Evolutionary conservation across 192 early-diverging fungal genomes (phyloP).

Genomic region (Thoreauomyces humboldtii): DNA sequence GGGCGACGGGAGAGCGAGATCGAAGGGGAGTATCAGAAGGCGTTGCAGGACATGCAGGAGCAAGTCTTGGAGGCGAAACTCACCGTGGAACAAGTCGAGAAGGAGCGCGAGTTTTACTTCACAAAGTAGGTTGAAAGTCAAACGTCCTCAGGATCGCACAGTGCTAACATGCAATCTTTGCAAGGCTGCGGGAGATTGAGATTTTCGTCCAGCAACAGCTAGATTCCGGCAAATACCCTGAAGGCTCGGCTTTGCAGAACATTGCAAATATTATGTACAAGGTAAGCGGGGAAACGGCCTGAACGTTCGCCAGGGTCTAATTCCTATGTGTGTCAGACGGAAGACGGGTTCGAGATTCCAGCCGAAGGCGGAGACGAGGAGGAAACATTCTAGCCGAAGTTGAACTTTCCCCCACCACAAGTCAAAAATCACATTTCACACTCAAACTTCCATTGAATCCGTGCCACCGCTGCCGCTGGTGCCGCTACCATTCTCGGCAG

Average conservation of each 20-base stretch:
- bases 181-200: conserved; percentile 93
- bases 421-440: too few relatives aligned
- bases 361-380: conserved; percentile 39
- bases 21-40: conserved; percentile 56
- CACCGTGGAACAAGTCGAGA: conserved; percentile 88
- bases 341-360: conserved; percentile 83
- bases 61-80: conserved; percentile 79
- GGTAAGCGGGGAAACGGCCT: conserved; percentile 50
- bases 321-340: conserved; percentile 35
- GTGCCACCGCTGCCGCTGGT: too few relatives aligned
- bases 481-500: too few relatives aligned
- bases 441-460: too few relatives aligned
- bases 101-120: conserved; percentile 98
- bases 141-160: too few relatives aligned
- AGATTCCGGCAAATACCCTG: conserved; percentile 34
- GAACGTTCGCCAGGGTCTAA: background rate
- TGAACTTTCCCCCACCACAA: background rate
- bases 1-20: too few relatives aligned
- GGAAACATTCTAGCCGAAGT: conserved; percentile 28
- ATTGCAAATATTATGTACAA: conserved; percentile 91
- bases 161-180: too few relatives aligned
- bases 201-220: conserved; percentile 80
- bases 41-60: conserved; percentile 72
- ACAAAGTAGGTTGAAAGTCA: too few relatives aligned
- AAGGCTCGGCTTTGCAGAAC: conserved; percentile 57